Evolutionary conservation across 352 stramenopile species (phyloP), one percentile per base, ranked within the genome.

Genomic region (Globisporangium irregulare): DNA sequence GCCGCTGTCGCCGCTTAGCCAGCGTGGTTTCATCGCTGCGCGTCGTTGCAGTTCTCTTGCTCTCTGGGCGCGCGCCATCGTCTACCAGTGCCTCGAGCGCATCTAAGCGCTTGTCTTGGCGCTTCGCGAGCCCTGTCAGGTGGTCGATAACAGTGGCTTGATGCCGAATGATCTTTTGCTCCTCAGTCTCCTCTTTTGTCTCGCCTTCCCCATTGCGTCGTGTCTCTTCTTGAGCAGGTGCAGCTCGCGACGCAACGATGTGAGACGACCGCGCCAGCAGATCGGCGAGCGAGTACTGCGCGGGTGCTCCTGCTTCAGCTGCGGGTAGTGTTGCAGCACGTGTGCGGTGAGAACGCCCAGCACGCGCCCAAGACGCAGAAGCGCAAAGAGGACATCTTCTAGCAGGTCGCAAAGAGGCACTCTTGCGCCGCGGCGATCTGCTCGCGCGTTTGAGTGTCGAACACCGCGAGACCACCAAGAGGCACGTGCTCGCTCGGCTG

Each of bases 131-230:
- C 5, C 25, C 29, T 12, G 51, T 59, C 29, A 59, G 32, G 60
- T 59, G 60, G 18, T 59, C 48, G 46, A 66, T 66, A 9, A 66
- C 43, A 10, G 60, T 34, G 4, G 59, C 29, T 59, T 66, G 60
- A 6, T 66, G 25, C 27, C 10, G 60, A 50, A 66, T 66, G 9
- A 66, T 18, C 6, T 20, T 34, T 32, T 64, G 46, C 48, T 66
- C 48, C 8, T 48, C 27, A 34, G 59, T 48, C 25, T 58, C 59
- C 12, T 34, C 36, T 48, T 58, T 29, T 24, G 10, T 48, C 24
- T 29, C 46, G 3, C 20, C 20, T 54, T 54, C 46, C 20, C 46
- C 46, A 54, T 54, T 54, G 18, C 8, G 46, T 54, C 46, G 48
- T 20, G 48, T 0, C 20, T 54, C 48, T 27, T 54, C 20, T 54